Percentiles rank a stretch among this genome's conserved stretches.
Conservation (phyloP, 352 stramenopile species). For the Phytophthora pini region DNA sequence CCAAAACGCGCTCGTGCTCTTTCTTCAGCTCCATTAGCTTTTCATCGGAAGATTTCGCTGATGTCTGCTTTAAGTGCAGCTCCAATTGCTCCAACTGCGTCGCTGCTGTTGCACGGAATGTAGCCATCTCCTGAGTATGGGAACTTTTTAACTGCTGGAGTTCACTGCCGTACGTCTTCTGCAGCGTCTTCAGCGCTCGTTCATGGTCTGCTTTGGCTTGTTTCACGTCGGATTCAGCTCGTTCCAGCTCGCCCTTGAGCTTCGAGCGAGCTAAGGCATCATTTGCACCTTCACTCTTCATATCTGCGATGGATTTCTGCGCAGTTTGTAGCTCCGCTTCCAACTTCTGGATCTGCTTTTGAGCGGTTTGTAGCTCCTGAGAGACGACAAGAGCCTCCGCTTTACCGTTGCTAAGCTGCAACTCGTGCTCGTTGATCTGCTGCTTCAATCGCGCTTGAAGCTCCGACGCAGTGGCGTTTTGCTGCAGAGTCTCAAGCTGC, state of each 20-base stretch:
- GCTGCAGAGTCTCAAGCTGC: slow-evolving; percentile 54
- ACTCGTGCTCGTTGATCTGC: slow-evolving; percentile 45
- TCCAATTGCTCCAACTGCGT: slow-evolving; percentile 30
- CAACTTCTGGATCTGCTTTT: slow-evolving; percentile 45
- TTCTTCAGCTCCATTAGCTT: slow-evolving; percentile 32
- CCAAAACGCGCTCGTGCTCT: slow-evolving; percentile 29
- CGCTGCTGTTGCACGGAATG: slow-evolving; percentile 6
- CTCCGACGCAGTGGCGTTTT: slow-evolving; percentile 46
- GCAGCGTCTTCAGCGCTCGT: slow-evolving; percentile 14
- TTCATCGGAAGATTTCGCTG: slow-evolving; percentile 30
- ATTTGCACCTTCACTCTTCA: slow-evolving; percentile 25
- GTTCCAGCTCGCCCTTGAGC: slow-evolving; percentile 34
- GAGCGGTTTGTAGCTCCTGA: slow-evolving; percentile 28
- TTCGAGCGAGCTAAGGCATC: slow-evolving; percentile 24
- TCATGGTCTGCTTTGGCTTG: slow-evolving; percentile 23
- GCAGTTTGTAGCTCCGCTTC: slow-evolving; percentile 42
- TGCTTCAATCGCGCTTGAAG: slow-evolving; percentile 39
- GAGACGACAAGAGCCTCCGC: slow-evolving; percentile 33
- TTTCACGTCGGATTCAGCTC: slow-evolving; percentile 29
- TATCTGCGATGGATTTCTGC: slow-evolving; percentile 23
- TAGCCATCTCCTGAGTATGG: slow-evolving; percentile 33
- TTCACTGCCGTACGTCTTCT: slow-evolving; percentile 27
- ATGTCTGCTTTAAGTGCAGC: slow-evolving; percentile 15
- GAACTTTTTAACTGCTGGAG: slow-evolving; percentile 25
- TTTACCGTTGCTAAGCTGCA: slow-evolving; percentile 45